phyloP scores from a whole-genome alignment of 2,329 filamentous ascomycete genomes.

The Arthroderma uncinatum region DNA sequence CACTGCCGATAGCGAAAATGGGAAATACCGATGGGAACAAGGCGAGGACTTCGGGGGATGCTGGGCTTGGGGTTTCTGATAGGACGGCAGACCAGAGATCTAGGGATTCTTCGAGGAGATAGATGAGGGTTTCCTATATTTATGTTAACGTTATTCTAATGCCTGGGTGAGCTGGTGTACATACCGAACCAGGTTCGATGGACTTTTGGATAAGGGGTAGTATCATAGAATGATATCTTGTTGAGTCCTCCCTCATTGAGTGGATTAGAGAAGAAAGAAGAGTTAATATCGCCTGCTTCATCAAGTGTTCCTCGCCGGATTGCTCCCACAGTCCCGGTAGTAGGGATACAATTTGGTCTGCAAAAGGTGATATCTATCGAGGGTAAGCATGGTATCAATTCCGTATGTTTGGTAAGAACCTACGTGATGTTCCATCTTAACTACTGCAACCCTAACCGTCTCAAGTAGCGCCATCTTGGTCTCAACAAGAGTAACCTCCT shows the following conservation, averaged over 20 bases:
- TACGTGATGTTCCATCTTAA: conserved; percentile 65
- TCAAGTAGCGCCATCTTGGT: conserved; percentile 84
- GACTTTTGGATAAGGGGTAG: conserved; percentile 73
- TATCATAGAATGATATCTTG: conserved; percentile 67
- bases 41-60: conserved; percentile 48
- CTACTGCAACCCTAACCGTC: conserved; percentile 70
- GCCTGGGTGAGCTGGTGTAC: conserved; percentile 12
- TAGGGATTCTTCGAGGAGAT: conserved; percentile 81
- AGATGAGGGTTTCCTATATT: conserved; percentile 52
- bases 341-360: conserved; percentile 69
- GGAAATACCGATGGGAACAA: conserved; percentile 55
- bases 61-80: conserved; percentile 51
- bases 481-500: conserved; percentile 69
- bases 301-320: conserved; percentile 75
- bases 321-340: conserved; percentile 76
- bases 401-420: conserved; percentile 40
- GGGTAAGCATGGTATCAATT: conserved; percentile 61
- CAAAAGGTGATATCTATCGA: conserved; percentile 49
- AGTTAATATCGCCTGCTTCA: conserved; percentile 86
- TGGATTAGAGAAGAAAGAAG: conserved; percentile 76
- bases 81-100: conserved; percentile 77
- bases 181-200: conserved; percentile 60
- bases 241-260: conserved; percentile 67
- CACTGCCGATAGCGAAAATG: conserved; percentile 55
- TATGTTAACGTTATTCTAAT: background rate